Evolutionary conservation across 108 stramenopile species (phyloP).

Genomic region (Aurantiochytrium sp.): DNA sequence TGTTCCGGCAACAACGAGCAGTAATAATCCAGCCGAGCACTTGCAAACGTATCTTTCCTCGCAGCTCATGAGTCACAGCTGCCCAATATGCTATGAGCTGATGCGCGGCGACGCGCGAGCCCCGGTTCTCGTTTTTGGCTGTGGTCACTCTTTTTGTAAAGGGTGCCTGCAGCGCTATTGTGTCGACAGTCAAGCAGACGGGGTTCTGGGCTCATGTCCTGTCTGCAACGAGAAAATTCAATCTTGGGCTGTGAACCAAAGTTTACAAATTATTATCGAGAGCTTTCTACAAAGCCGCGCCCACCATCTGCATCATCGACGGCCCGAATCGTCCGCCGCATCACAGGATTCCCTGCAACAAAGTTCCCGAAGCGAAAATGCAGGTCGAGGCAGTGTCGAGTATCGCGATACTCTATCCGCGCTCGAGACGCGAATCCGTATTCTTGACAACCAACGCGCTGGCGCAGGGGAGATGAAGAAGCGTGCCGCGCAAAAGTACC

Average conservation of each 20-base stretch:
- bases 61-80: slow-evolving; percentile 10
- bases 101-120: background rate
- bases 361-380: background rate
- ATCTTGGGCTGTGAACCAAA: background rate
- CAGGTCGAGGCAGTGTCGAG: background rate
- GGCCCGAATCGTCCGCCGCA: background rate
- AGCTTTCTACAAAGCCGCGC: background rate
- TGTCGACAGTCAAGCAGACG: background rate
- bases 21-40: background rate
- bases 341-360: background rate
- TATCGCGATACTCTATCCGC: background rate
- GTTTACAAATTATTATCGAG: background rate
- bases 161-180: background rate
- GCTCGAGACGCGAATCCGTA: background rate
- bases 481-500: background rate
- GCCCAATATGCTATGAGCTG: slow-evolving; percentile 2
- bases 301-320: background rate
- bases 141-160: background rate
- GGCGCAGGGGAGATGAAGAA: background rate
- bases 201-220: background rate
- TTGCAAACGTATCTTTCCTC: background rate
- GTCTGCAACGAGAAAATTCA: background rate
- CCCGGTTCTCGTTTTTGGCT: background rate
- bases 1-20: no score
- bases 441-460: background rate